A percentile compares a stretch with the other conserved stretches of the same genome.
These are phyloP conservation scores for Trichoderma cornu-damae DNA, from an alignment of 2,329 filamentous ascomycete genomes.

Conservation along the genomic window DNA sequence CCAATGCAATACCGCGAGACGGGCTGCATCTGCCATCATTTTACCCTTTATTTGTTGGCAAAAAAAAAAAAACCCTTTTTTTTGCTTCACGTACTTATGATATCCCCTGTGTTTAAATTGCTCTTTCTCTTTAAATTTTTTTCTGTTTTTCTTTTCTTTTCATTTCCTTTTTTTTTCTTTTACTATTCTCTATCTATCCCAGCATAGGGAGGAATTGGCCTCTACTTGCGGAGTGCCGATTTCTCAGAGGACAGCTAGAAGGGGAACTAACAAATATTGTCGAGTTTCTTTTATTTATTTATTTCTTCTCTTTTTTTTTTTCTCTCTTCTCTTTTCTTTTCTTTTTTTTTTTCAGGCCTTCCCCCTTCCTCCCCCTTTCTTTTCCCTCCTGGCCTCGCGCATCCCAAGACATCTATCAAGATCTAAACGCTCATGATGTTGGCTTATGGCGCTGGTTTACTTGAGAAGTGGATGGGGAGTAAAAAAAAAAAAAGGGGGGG, in stretches of 20 bases:
- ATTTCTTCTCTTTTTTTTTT: neutral
- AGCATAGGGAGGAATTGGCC: neutral
- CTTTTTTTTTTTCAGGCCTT: too few species aligned
- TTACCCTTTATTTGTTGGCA: neutral
- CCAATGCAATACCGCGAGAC: slow-evolving; percentile 5
- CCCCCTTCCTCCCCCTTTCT: neutral
- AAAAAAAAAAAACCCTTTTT: too few species aligned
- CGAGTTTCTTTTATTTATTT: neutral
- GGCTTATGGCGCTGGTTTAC: neutral
- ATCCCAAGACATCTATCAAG: neutral
- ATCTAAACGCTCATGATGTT: neutral
- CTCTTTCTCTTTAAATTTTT: neutral
- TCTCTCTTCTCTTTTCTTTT: neutral
- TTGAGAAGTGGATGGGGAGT: neutral
- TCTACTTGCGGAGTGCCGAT: neutral
- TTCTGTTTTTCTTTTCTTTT: neutral
- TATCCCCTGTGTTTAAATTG: slow-evolving; percentile 9
- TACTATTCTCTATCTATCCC: neutral
- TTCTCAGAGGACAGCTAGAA: neutral
- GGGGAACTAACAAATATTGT: neutral
- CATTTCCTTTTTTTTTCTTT: neutral
- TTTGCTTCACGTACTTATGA: slow-evolving; percentile 12
- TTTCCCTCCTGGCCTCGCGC: neutral
- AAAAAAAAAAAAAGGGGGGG: neutral
- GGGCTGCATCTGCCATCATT: neutral